These are phyloP conservation scores for Chaetomiaceae sp. DNA, from an alignment of 2,329 filamentous ascomycete species.

Conservation along the genomic window DNA sequence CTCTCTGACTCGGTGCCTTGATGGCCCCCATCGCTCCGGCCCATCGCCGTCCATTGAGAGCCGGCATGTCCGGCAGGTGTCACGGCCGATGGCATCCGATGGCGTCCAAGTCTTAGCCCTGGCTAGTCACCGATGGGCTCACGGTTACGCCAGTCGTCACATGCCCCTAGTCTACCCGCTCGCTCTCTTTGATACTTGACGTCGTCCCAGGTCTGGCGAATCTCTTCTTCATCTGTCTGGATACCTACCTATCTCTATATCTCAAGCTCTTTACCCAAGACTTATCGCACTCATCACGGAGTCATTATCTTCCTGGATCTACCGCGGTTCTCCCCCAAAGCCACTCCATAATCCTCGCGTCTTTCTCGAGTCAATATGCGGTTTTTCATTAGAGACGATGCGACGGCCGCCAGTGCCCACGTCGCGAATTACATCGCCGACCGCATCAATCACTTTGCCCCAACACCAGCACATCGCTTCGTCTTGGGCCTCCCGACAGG, in stretches of 20 bases:
- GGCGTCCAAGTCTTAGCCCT: background rate
- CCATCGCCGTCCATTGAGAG: background rate
- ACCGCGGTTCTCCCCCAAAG: background rate
- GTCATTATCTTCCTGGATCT: background rate
- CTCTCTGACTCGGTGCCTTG: constrained; percentile 3
- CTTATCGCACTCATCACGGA: background rate
- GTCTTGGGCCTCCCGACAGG: constrained; percentile 71
- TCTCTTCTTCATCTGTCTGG: background rate
- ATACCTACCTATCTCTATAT: no score
- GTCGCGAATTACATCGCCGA: constrained; percentile 71
- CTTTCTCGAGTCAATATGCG: constrained; percentile 48
- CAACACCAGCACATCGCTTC: constrained; percentile 61
- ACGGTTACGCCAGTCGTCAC: constrained; percentile 2
- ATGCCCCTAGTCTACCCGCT: constrained; percentile 1
- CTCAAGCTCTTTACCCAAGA: background rate
- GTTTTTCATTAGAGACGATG: constrained; percentile 67
- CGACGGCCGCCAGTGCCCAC: constrained; percentile 58
- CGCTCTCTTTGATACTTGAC: background rate
- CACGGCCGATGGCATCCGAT: constrained; percentile 13
- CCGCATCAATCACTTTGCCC: constrained; percentile 64
- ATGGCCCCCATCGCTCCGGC: no score
- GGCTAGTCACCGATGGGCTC: constrained; percentile 3
- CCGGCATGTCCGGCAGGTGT: background rate
- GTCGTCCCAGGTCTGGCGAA: background rate
- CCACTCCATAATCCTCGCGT: background rate